phyloP scores from a whole-genome alignment of 139 green algal genomes.

The Ettlia oleoabundans region DNA sequence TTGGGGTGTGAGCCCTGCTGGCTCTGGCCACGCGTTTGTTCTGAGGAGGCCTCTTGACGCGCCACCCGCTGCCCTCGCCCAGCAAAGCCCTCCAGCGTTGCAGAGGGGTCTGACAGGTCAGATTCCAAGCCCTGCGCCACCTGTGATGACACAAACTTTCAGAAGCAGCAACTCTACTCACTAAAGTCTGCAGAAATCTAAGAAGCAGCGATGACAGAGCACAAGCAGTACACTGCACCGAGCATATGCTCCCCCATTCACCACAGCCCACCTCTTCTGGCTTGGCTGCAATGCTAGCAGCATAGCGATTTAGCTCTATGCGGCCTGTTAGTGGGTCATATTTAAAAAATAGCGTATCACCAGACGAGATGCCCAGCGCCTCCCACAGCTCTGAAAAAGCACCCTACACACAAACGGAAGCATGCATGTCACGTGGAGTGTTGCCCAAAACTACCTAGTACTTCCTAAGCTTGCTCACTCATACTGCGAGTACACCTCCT shows the following conservation, averaged over 20 bases:
- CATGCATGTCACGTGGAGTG: no score
- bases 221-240: no score
- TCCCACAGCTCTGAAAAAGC: conserved; percentile 41
- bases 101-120: conserved; percentile 5
- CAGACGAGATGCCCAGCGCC: conserved; percentile 3
- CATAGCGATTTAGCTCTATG: not conserved
- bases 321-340: conserved; percentile 9
- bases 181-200: not conserved
- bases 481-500: no score
- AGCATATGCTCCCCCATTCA: no score
- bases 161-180: not conserved
- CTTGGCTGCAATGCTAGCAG: not conserved
- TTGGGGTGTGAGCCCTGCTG: conserved; percentile 37
- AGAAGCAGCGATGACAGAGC: not conserved
- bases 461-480: not conserved
- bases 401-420: conserved; percentile 20
- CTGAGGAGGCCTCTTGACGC: conserved; percentile 1
- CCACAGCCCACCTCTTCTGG: conserved; percentile 8
- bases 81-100: not conserved
- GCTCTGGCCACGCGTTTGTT: conserved; percentile 2
- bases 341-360: conserved; percentile 44
- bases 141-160: no score
- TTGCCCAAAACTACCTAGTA: no score
- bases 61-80: not conserved
- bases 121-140: not conserved